Conservation (phyloP, 2,329 filamentous ascomycete genomes). For the Talaromyces sp. region DNA sequence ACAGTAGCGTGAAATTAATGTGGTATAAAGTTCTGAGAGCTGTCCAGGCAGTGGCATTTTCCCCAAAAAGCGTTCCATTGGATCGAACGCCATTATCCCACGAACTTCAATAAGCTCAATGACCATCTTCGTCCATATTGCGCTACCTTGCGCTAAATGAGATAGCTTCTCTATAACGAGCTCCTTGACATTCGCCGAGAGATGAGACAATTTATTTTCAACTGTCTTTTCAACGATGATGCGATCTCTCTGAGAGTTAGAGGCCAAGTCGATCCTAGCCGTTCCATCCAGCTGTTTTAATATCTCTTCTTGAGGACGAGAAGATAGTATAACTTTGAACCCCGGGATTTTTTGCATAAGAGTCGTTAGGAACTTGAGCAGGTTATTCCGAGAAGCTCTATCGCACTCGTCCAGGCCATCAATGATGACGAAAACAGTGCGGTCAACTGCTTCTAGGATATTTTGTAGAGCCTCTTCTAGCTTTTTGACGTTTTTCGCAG, state of each 20-base stretch:
- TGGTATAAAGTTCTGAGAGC: constrained; percentile 14
- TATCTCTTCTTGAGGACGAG: constrained; percentile 15
- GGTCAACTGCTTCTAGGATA: constrained; percentile 13
- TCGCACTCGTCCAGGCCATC: constrained; percentile 28
- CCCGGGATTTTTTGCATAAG: constrained; percentile 10
- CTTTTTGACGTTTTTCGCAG: constrained; percentile 11
- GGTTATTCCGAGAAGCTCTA: constrained; percentile 16
- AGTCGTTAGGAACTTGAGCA: constrained; percentile 11
- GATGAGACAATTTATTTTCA: constrained; percentile 9
- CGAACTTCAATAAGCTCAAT: constrained; percentile 15
- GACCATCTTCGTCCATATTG: constrained; percentile 18
- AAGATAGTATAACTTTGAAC: constrained; percentile 16
- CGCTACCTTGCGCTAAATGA: constrained; percentile 14
- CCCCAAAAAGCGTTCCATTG: constrained; percentile 3
- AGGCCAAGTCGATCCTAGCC: constrained; percentile 7
- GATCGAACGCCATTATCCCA: constrained; percentile 11
- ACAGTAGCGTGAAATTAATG: constrained; percentile 13
- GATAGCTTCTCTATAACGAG: constrained; percentile 15
- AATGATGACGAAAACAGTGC: constrained; percentile 19
- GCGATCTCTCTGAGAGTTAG: constrained; percentile 11
- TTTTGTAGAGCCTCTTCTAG: constrained; percentile 15
- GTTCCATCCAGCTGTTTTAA: constrained; percentile 13
- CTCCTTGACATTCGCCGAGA: constrained; percentile 12
- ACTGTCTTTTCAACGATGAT: constrained; percentile 14
- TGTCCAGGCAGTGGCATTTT: constrained; percentile 12